Evolutionary conservation across 2,329 filamentous ascomycete genomes (phyloP), one percentile per base, ranked within the genome.

Genomic region (Paracoccidioides brasiliensis): DNA sequence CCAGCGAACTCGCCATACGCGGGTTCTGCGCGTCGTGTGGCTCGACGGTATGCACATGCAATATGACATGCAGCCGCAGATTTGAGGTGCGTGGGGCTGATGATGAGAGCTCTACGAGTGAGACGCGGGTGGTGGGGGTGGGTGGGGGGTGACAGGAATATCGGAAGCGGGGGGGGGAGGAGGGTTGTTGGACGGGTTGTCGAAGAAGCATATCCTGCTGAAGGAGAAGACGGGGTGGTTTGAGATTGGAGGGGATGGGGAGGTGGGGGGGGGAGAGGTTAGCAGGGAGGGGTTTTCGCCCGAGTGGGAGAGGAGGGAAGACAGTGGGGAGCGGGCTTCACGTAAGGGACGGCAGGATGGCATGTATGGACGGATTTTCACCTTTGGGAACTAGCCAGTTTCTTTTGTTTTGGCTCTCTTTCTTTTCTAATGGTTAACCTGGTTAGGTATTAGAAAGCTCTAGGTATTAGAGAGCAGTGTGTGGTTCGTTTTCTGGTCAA

Each of bases 211-310:
- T 46, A 46, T 46, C 9, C 33, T 46, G 9, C 12, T 51, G 33
- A 51, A 38, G 9, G 15, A 51, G 50, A 69, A 72, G 56, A 64
- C 62, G 35, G 43, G 60, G 40, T 59, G 55, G 33, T 64, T 65
- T 54, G 62, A 61, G 32, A 62, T 64, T 51, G 60, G 57, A n/a
- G 56, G 58, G 33, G 55, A 54, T 22, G 61, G 56, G 8, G 45
- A 46, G 51, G 57, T 56, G 52, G 54, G 57, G 43, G 56, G 59
- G 55, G 58, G 58, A n/a, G n/a, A n/a, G n/a, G n/a, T n/a, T 58
- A 55, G 50, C 53, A 51, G 55, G 49, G 54, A 54, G 55, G 58
- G 22, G 54, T 56, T 50, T 57, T 50, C 51, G 49, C 57, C 55
- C 57, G 54, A 46, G 30, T 38, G 33, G 46, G 35, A 52, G 9